Percentiles rank a stretch among this genome's conserved stretches.
Conservation (phyloP, 2,329 filamentous ascomycete genomes). For the Neoscytalidium dimidiatum region DNA sequence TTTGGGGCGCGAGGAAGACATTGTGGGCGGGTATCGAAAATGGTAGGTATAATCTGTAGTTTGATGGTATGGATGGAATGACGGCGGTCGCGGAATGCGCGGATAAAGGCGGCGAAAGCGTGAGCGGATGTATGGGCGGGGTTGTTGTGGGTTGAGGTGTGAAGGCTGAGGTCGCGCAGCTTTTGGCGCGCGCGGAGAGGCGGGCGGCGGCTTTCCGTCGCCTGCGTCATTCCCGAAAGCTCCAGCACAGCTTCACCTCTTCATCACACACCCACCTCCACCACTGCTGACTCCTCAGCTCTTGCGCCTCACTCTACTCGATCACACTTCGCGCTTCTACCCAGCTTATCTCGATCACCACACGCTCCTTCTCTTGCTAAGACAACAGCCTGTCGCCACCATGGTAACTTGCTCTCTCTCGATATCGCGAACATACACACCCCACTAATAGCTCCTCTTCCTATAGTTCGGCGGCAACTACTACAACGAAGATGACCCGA, state of each 20-base stretch:
- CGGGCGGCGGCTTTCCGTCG: neutral
- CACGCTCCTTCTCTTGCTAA: too few species aligned
- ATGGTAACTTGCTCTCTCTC: conserved; percentile 36
- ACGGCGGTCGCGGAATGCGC: neutral
- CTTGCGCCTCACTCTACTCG: neutral
- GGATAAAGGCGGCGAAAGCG: too few species aligned
- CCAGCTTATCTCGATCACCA: too few species aligned
- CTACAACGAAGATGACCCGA: conserved; percentile 55
- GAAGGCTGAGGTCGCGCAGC: conserved; percentile 10
- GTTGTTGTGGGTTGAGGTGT: neutral
- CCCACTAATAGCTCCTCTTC: conserved; percentile 24
- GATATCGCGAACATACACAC: conserved; percentile 7
- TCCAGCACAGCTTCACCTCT: conserved; percentile 1
- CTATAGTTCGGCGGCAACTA: conserved; percentile 46
- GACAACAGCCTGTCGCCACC: conserved; percentile 12
- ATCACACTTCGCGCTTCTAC: neutral
- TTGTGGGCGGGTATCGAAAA: neutral
- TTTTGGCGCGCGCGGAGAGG: conserved; percentile 4
- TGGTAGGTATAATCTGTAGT: neutral
- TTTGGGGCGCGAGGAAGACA: conserved; percentile 70
- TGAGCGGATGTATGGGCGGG: neutral
- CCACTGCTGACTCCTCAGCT: neutral
- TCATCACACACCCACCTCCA: neutral
- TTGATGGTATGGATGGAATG: neutral
- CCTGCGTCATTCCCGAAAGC: conserved; percentile 17